Percentiles rank a stretch among this genome's conserved stretches.
Conservation (phyloP, 2,329 filamentous ascomycete species). For the Penicillium sp. region DNA sequence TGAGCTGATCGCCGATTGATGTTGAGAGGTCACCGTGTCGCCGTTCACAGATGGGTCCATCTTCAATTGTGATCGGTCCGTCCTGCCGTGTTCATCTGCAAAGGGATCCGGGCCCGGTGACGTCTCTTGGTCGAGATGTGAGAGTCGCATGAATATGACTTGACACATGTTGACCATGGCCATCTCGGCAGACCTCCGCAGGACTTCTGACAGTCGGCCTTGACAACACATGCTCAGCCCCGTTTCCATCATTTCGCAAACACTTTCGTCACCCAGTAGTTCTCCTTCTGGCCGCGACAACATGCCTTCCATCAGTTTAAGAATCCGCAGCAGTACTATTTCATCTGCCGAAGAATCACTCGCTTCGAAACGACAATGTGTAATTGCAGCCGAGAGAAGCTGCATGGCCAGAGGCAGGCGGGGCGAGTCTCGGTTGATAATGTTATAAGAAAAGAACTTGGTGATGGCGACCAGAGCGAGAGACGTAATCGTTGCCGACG, state of each 20-base stretch:
- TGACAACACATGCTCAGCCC: conserved; percentile 97
- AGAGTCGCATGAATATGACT: conserved; percentile 90
- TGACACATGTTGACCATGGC: conserved; percentile 99
- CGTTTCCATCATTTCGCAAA: conserved; percentile 99
- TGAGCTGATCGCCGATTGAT: conserved; percentile 37
- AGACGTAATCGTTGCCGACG: conserved; percentile 91
- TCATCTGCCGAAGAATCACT: conserved; percentile 93
- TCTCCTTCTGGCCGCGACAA: conserved; percentile 88
- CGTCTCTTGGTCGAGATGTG: conserved; percentile 73
- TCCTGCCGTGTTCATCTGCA: conserved; percentile 46
- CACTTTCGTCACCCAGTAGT: conserved; percentile 92
- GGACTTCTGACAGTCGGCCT: conserved; percentile 78
- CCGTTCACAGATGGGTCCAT: conserved; percentile 75
- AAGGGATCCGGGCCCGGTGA: conserved; percentile 60
- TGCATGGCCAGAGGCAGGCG: conserved; percentile 89
- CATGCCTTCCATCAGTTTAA: conserved; percentile 98
- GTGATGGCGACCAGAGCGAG: conserved; percentile 88
- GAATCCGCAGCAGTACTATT: conserved; percentile 85
- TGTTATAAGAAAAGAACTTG: conserved; percentile 93
- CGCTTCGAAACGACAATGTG: conserved; percentile 94
- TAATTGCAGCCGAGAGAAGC: conserved; percentile 86
- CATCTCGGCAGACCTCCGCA: conserved; percentile 87
- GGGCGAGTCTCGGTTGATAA: conserved; percentile 78
- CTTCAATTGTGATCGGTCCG: conserved; percentile 67
- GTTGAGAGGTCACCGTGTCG: conserved; percentile 52